Conservation (phyloP, 2,329 filamentous ascomycete genomes). For the Dactylellina cionopaga region DNA sequence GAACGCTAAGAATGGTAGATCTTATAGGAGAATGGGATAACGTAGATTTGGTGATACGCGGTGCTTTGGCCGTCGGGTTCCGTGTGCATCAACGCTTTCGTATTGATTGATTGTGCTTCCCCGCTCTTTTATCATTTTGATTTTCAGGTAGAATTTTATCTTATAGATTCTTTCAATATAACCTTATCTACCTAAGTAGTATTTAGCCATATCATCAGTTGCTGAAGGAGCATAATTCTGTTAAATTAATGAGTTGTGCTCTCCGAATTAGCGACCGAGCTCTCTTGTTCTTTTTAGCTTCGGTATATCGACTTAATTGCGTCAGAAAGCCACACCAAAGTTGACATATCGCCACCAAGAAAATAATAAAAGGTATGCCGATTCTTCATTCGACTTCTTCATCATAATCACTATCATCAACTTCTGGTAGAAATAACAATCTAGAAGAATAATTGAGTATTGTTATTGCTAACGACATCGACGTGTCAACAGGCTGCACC, state of each 20-base stretch:
- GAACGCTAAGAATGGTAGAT: not conserved
- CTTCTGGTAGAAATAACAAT: not conserved
- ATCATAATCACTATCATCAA: too few species aligned
- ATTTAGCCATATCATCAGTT: too few species aligned
- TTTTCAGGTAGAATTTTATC: too few species aligned
- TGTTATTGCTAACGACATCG: not conserved
- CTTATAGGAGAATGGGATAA: conserved; percentile 2
- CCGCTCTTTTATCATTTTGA: too few species aligned
- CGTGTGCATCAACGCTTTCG: not conserved
- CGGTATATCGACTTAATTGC: not conserved
- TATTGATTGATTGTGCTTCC: too few species aligned
- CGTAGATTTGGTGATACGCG: not conserved
- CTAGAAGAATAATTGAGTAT: too few species aligned
- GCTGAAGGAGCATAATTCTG: too few species aligned
- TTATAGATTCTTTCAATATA: too few species aligned
- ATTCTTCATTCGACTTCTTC: too few species aligned
- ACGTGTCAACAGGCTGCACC: not conserved
- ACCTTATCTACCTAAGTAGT: too few species aligned
- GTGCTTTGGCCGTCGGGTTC: not conserved
- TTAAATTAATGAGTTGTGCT: too few species aligned
- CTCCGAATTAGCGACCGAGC: conserved; percentile 4
- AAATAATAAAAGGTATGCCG: too few species aligned
- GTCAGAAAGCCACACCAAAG: conserved; percentile 3
- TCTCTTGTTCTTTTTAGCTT: not conserved
- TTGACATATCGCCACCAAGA: not conserved